phyloP scores from a whole-genome alignment of 1,284 basidiomycete species.

The Rhizoctonia solani region DNA sequence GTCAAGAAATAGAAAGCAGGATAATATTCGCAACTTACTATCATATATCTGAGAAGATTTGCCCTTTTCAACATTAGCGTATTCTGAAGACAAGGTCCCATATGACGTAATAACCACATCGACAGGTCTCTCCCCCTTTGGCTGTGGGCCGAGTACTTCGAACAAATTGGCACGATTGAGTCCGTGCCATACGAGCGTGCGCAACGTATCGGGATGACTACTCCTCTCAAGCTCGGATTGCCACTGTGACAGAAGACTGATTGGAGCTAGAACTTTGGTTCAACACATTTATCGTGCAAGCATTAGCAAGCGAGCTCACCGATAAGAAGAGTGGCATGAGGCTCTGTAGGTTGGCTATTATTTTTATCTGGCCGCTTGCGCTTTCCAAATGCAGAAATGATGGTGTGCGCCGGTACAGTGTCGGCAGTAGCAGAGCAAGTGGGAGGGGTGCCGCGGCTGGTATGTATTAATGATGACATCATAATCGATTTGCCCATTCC shows the following conservation, averaged over 20 bases:
- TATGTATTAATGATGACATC: slow-evolving; percentile 89
- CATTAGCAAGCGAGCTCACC: background rate
- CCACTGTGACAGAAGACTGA: slow-evolving; percentile 92
- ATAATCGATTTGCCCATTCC: slow-evolving; percentile 99
- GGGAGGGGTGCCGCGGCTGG: slow-evolving; percentile 51
- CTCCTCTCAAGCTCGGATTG: slow-evolving; percentile 79
- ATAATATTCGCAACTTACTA: slow-evolving; percentile 53
- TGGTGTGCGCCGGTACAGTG: slow-evolving; percentile 37
- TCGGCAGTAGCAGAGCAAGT: background rate
- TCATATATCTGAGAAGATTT: slow-evolving; percentile 68
- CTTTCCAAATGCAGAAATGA: slow-evolving; percentile 41
- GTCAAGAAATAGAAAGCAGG: background rate
- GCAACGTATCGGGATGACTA: slow-evolving; percentile 69
- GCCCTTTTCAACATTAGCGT: slow-evolving; percentile 64
- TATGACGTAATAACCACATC: slow-evolving; percentile 91
- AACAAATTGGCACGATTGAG: slow-evolving; percentile 76
- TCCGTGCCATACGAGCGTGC: slow-evolving; percentile 83
- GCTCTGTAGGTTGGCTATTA: slow-evolving; percentile 62
- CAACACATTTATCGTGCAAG: background rate
- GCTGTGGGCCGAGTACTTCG: slow-evolving; percentile 53
- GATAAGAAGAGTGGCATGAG: slow-evolving; percentile 81
- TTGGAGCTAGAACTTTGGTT: slow-evolving; percentile 62
- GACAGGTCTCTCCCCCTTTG: slow-evolving; percentile 54
- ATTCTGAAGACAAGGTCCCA: slow-evolving; percentile 84
- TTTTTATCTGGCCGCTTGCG: slow-evolving; percentile 48